Conservation (phyloP, 2,329 filamentous ascomycete genomes). For the Venturiaceae sp. region DNA sequence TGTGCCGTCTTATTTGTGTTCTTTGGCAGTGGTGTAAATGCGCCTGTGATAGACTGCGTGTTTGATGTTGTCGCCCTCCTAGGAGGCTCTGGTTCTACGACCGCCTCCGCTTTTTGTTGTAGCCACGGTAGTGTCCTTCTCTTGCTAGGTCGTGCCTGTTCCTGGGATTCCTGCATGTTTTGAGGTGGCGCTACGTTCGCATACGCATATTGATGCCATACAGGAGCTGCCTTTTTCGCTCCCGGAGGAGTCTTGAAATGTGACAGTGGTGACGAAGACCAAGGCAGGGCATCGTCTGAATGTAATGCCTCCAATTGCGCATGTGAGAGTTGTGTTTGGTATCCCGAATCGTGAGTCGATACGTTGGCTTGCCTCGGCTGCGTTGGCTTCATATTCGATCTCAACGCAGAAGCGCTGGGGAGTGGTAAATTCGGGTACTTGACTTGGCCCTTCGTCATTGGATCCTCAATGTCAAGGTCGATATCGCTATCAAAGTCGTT, state of each 20-base stretch:
- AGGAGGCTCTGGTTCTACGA: conserved; percentile 8
- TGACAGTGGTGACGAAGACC: conserved; percentile 25
- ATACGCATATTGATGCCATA: conserved; percentile 10
- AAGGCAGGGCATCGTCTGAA: conserved; percentile 5
- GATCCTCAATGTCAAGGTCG: conserved; percentile 60
- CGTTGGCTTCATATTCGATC: not conserved
- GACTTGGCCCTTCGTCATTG: conserved; percentile 35
- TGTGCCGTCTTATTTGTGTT: conserved; percentile 29
- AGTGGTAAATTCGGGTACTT: conserved; percentile 23
- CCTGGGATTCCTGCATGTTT: not conserved
- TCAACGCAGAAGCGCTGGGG: not conserved
- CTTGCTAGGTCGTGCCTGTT: conserved; percentile 31
- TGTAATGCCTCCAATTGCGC: not conserved
- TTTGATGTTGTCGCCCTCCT: not conserved
- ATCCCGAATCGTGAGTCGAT: not conserved
- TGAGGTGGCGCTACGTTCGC: not conserved
- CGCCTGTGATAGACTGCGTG: conserved; percentile 12
- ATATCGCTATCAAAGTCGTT: conserved; percentile 84
- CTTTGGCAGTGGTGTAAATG: conserved; percentile 36
- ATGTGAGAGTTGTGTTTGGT: not conserved
- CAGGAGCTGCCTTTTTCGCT: conserved; percentile 6
- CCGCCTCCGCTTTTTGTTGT: conserved; percentile 28
- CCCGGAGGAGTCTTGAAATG: conserved; percentile 27
- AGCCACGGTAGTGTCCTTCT: conserved; percentile 57
- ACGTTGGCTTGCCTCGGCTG: not conserved